Conservation (phyloP, 495 filamentous ascomycete species). For the Sporormia fimetaria region DNA sequence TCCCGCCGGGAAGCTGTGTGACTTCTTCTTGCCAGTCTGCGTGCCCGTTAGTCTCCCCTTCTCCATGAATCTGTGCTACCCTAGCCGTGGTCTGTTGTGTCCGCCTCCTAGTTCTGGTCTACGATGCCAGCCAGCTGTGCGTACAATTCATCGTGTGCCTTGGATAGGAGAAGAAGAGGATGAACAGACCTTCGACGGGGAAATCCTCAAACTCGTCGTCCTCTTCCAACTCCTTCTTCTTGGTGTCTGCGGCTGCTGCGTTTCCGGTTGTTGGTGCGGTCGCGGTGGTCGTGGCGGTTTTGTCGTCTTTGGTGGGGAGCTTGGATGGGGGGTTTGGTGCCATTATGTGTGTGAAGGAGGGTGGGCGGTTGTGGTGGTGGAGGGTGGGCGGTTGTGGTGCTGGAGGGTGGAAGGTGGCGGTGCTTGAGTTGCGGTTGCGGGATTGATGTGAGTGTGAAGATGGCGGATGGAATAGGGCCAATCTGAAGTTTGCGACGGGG, state of each 20-base stretch:
- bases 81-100: too few species aligned
- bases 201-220: constrained; percentile 99
- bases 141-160: too few species aligned
- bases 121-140: too few species aligned
- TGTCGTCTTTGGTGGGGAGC: constrained; percentile 26
- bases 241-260: constrained; percentile 31
- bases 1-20: constrained; percentile 59
- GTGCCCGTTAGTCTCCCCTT: constrained; percentile 1
- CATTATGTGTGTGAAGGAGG: constrained; percentile 26
- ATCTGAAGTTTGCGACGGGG: too few species aligned
- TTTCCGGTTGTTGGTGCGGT: too few species aligned
- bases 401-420: not conserved
- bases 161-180: not conserved
- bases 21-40: constrained; percentile 83
- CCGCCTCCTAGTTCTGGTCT: too few species aligned
- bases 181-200: constrained; percentile 75
- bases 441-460: too few species aligned
- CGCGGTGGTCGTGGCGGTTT: constrained; percentile 36
- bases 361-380: constrained; percentile 3
- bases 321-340: constrained; percentile 32
- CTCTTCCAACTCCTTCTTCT: constrained; percentile 71
- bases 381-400: not conserved
- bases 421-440: too few species aligned
- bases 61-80: too few species aligned
- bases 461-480: too few species aligned